phyloP scores from a whole-genome alignment of 345 rosid genomes.

The Citrus sp. region DNA sequence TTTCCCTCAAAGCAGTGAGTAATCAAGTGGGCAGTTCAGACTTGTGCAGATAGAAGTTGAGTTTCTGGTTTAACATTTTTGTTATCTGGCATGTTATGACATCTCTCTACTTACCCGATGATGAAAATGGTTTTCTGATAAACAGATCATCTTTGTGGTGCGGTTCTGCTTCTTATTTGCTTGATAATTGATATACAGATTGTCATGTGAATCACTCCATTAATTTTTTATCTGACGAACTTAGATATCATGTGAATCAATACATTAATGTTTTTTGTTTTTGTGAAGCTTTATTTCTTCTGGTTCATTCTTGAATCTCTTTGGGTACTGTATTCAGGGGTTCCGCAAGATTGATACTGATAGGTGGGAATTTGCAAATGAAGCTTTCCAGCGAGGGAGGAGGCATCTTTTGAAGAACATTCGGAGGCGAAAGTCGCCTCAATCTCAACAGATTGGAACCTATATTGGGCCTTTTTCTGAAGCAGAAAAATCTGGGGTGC shows the following conservation, averaged over 20 bases:
- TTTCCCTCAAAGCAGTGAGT: constrained; percentile 15
- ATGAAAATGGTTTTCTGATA: background rate
- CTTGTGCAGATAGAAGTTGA: constrained; percentile 43
- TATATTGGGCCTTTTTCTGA: constrained; percentile 48
- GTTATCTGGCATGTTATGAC: constrained; percentile 6
- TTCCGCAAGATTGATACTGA: constrained; percentile 83
- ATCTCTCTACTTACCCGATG: constrained; percentile 5
- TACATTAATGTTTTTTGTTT: background rate
- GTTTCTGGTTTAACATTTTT: constrained; percentile 22
- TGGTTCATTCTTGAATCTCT: constrained; percentile 27
- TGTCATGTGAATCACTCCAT: background rate
- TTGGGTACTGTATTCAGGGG: constrained; percentile 52
- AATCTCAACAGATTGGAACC: constrained; percentile 50
- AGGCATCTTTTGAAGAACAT: constrained; percentile 81
- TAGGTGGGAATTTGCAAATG: constrained; percentile 94
- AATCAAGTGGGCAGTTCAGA: constrained; percentile 29
- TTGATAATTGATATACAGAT: constrained; percentile 4
- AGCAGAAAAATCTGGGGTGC: constrained; percentile 41
- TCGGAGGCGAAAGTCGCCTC: constrained; percentile 77
- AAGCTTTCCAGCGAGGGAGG: constrained; percentile 74
- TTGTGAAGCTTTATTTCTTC: constrained; percentile 2
- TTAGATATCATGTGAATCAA: background rate
- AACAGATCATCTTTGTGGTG: constrained; percentile 1
- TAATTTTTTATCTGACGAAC: background rate
- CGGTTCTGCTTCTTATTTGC: constrained; percentile 14